These are phyloP conservation scores for Fomitopsis palustris DNA, from an alignment of 1,284 basidiomycete genomes.

Conservation along the genomic window DNA sequence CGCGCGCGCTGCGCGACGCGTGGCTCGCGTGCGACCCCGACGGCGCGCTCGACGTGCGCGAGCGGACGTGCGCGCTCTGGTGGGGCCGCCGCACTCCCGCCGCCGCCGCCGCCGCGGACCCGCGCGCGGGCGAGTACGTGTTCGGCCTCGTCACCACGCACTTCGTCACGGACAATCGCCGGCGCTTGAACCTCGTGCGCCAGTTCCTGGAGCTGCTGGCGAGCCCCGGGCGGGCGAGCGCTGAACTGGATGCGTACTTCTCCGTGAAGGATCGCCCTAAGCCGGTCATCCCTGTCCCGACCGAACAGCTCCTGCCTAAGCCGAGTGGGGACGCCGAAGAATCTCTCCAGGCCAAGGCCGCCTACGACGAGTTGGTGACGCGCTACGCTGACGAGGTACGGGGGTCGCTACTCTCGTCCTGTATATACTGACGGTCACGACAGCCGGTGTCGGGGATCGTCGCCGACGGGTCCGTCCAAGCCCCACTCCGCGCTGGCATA, in stretches of 20 bases:
- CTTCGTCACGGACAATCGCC: not conserved
- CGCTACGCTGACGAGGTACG: not conserved
- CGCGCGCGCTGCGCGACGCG: not conserved
- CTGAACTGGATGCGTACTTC: not conserved
- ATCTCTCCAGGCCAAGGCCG: not conserved
- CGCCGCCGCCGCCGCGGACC: not conserved
- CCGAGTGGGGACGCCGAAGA: not conserved
- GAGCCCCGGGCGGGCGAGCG: not conserved
- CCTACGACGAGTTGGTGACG: not conserved
- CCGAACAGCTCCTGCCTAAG: not conserved
- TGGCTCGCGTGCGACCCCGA: not conserved
- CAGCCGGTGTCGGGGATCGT: not conserved
- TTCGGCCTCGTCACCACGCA: conserved; percentile 1
- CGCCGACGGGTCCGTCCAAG: not conserved
- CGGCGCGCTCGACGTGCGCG: conserved; percentile 2
- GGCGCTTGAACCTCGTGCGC: conserved; percentile 1
- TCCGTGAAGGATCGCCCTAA: not conserved
- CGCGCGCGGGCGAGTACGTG: not conserved
- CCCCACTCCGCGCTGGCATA: not conserved
- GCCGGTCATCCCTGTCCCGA: not conserved
- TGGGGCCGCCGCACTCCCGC: no score
- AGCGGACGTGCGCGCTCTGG: not conserved
- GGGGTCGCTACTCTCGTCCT: not conserved
- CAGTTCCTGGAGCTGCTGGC: conserved; percentile 3
- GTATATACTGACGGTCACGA: not conserved